Conservation (phyloP, 257 asterid species). For the Catharanthus roseus region DNA sequence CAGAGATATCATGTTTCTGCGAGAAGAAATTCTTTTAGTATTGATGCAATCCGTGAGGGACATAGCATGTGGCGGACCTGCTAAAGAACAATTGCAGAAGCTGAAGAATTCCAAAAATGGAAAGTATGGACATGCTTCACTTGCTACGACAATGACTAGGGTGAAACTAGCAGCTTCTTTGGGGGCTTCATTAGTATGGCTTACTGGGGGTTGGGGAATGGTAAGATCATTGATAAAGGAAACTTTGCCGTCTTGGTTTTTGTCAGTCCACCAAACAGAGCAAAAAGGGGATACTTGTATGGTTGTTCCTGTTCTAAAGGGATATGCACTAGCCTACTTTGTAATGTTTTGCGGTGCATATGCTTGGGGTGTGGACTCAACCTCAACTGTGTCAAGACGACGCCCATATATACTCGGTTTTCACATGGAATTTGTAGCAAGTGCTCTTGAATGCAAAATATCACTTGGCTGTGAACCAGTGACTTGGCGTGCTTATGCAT, state of each 20-base stretch:
- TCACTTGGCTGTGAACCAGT: slow-evolving; percentile 76
- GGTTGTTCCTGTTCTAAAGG: slow-evolving; percentile 56
- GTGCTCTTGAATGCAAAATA: slow-evolving; percentile 65
- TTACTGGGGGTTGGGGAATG: slow-evolving; percentile 77
- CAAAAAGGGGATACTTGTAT: slow-evolving; percentile 33
- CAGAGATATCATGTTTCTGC: slow-evolving; percentile 77
- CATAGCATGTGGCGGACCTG: slow-evolving; percentile 36
- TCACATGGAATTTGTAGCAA: slow-evolving; percentile 75
- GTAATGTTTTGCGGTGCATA: slow-evolving; percentile 68
- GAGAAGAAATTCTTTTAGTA: slow-evolving; percentile 73
- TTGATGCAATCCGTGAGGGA: slow-evolving; percentile 72
- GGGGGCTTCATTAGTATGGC: slow-evolving; percentile 71
- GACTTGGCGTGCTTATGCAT: slow-evolving; percentile 88
- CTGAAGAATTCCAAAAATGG: slow-evolving; percentile 38
- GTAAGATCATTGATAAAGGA: slow-evolving; percentile 78
- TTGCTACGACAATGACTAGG: slow-evolving; percentile 59
- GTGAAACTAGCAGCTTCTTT: slow-evolving; percentile 86
- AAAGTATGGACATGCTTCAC: slow-evolving; percentile 47
- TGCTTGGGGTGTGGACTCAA: slow-evolving; percentile 69
- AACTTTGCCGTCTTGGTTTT: slow-evolving; percentile 91
- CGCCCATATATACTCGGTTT: slow-evolving; percentile 59
- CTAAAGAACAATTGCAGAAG: slow-evolving; percentile 26
- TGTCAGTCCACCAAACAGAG: slow-evolving; percentile 48
- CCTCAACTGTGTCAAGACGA: slow-evolving; percentile 56
- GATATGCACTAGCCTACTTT: slow-evolving; percentile 76